These are phyloP conservation scores for Heliosperma pusillum DNA, from an alignment of 148 eudicot genomes.

Conservation along the genomic window DNA sequence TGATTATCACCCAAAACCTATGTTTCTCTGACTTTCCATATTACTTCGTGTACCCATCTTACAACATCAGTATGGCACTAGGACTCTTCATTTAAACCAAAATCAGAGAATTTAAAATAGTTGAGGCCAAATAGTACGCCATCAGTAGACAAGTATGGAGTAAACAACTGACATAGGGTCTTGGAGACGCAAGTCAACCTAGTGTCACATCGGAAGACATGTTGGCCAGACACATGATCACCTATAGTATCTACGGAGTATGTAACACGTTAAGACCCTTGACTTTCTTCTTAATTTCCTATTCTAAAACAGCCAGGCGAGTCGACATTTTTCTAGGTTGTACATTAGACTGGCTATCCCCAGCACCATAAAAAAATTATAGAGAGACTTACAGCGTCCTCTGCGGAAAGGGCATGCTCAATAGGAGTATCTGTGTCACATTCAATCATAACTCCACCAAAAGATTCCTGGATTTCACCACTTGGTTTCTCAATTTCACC, in stretches of 20 bases:
- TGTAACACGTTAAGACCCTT: no score
- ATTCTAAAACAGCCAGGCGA: background rate
- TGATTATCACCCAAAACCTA: no score
- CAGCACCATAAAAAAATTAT: background rate
- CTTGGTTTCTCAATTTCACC: slow-evolving; percentile 75
- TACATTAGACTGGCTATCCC: background rate
- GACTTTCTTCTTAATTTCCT: background rate
- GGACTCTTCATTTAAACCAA: no score
- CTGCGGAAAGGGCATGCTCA: slow-evolving; percentile 65
- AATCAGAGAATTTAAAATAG: no score
- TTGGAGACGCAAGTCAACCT: background rate
- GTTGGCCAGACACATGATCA: background rate
- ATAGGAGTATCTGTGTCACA: slow-evolving; percentile 71
- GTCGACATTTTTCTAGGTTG: background rate
- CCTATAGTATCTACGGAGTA: background rate
- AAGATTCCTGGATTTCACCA: slow-evolving; percentile 87
- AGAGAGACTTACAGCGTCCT: slow-evolving; percentile 76
- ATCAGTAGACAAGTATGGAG: background rate
- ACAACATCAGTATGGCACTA: no score
- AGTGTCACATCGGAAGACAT: background rate
- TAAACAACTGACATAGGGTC: background rate
- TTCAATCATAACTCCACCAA: slow-evolving; percentile 83
- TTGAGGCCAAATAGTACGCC: background rate
- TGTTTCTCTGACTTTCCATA: no score
- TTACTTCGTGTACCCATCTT: no score